A percentile compares a stretch with the other conserved stretches of the same genome.
Conservation (phyloP, 2,329 filamentous ascomycete species). For the Pseudopyricularia cyperi region DNA sequence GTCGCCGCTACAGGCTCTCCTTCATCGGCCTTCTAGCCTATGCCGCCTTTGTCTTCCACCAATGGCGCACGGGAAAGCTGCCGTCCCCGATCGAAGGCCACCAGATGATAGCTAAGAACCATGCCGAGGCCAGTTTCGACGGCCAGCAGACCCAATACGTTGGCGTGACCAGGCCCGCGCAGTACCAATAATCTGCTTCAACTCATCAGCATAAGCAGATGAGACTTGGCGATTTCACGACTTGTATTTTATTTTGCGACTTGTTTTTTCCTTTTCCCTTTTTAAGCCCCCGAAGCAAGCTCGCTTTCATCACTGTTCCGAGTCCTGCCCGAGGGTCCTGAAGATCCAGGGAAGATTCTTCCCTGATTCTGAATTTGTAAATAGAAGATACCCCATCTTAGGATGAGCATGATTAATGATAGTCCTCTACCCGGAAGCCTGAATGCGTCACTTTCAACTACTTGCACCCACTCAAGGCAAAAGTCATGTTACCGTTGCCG, state of each 20-base stretch:
- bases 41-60: conserved; percentile 13
- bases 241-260: neutral
- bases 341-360: too few relatives aligned
- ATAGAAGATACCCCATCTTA: neutral
- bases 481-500: too few relatives aligned
- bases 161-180: neutral
- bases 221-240: neutral
- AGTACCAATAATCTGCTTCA: neutral
- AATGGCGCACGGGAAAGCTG: neutral
- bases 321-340: neutral
- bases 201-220: neutral
- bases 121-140: neutral
- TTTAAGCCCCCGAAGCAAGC: neutral
- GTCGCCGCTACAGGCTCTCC: conserved; percentile 11
- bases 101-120: neutral
- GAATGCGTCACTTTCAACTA: too few relatives aligned
- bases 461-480: too few relatives aligned
- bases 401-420: too few relatives aligned
- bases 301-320: neutral
- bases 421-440: too few relatives aligned
- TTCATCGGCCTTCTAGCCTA: conserved; percentile 20
- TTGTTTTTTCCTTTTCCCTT: neutral
- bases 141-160: neutral
- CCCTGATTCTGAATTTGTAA: neutral
- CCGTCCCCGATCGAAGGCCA: neutral